phyloP scores from a whole-genome alignment of 371 early-diverging fungal species.

The Mucor saturninus region DNA sequence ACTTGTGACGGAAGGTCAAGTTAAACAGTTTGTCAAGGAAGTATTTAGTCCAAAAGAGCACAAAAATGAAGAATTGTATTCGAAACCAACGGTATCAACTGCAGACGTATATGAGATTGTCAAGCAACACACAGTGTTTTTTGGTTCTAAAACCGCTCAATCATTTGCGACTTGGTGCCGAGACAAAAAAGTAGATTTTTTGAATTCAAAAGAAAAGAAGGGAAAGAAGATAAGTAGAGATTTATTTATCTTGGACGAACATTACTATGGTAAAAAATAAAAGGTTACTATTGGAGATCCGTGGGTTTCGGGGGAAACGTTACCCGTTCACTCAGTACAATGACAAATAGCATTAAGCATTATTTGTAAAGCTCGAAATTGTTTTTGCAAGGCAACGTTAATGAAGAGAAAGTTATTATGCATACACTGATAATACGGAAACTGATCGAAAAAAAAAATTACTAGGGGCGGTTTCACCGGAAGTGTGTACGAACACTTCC shows the following conservation, averaged over 20 bases:
- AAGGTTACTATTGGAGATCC: too few species aligned
- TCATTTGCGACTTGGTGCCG: constrained; percentile 19
- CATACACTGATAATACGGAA: too few species aligned
- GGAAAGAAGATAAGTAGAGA: background rate
- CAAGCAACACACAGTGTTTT: constrained; percentile 6
- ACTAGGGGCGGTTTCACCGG: too few species aligned
- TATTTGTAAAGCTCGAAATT: too few species aligned
- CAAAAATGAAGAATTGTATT: constrained; percentile 5
- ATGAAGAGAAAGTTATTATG: too few species aligned
- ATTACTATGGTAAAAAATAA: constrained; percentile 10
- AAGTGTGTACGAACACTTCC: too few species aligned
- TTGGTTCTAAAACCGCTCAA: constrained; percentile 4
- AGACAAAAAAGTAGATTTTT: constrained; percentile 17
- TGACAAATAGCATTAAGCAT: too few species aligned
- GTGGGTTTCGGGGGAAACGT: too few species aligned
- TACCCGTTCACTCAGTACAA: too few species aligned
- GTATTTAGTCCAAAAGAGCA: constrained; percentile 8
- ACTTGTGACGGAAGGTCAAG: constrained; percentile 11
- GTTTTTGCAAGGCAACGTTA: too few species aligned
- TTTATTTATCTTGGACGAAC: constrained; percentile 5
- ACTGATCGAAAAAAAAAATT: too few species aligned
- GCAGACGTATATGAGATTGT: background rate
- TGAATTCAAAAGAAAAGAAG: constrained; percentile 12
- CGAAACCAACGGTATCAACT: background rate
- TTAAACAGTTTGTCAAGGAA: constrained; percentile 3